Percentiles rank a stretch among this genome's conserved stretches.
Conservation (phyloP, 2,329 filamentous ascomycete species). For the Alternaria gaisen region DNA sequence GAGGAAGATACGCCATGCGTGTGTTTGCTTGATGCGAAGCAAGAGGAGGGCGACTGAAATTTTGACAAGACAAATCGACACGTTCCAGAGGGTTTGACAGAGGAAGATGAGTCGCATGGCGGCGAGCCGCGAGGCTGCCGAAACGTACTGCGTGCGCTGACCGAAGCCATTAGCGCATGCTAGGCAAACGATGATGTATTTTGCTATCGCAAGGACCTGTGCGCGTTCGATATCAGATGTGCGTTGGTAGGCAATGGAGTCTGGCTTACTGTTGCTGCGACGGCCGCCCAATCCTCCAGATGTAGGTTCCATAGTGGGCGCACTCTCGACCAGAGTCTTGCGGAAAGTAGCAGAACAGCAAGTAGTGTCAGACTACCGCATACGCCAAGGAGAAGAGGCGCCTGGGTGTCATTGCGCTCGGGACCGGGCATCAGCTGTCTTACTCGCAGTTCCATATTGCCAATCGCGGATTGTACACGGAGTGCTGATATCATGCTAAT, state of each 20-base stretch:
- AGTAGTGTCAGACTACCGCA: slow-evolving; percentile 29
- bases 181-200: slow-evolving; percentile 29
- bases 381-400: slow-evolving; percentile 34
- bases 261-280: slow-evolving; percentile 28
- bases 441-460: neutral
- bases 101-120: slow-evolving; percentile 37
- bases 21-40: slow-evolving; percentile 30
- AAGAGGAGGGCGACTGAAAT: slow-evolving; percentile 36
- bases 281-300: slow-evolving; percentile 33
- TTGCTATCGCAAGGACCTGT: slow-evolving; percentile 30
- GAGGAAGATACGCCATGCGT: slow-evolving; percentile 33
- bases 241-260: neutral
- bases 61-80: slow-evolving; percentile 37
- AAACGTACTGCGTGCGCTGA: slow-evolving; percentile 31
- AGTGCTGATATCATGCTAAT: neutral
- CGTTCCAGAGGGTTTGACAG: slow-evolving; percentile 39
- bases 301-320: slow-evolving; percentile 21
- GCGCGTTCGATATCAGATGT: neutral
- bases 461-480: neutral
- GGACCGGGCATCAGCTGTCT: neutral
- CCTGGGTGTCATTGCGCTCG: slow-evolving; percentile 23
- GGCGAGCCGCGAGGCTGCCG: slow-evolving; percentile 18
- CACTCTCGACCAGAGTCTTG: slow-evolving; percentile 32
- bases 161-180: slow-evolving; percentile 35
- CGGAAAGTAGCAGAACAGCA: slow-evolving; percentile 25